These are phyloP conservation scores for Capronia epimyces DNA, from an alignment of 2,329 filamentous ascomycete species.

Conservation along the genomic window DNA sequence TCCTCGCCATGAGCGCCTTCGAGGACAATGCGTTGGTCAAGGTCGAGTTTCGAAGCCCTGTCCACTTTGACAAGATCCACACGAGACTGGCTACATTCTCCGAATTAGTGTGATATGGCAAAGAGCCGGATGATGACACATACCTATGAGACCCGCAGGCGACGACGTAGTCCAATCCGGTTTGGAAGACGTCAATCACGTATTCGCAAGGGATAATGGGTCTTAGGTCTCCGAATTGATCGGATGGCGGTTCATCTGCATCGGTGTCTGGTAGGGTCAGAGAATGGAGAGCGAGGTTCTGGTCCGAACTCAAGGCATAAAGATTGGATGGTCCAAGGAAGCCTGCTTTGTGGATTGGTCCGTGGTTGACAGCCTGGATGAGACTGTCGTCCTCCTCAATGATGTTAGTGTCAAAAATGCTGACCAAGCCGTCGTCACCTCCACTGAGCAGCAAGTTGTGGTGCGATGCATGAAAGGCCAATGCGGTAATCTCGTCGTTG, in stretches of 20 bases:
- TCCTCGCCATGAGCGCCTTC: slow-evolving; percentile 47
- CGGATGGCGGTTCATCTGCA: slow-evolving; percentile 45
- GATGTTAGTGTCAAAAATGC: slow-evolving; percentile 55
- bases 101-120: neutral
- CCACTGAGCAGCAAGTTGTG: slow-evolving; percentile 53
- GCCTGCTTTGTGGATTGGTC: slow-evolving; percentile 57
- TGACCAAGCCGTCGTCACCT: slow-evolving; percentile 59
- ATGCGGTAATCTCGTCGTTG: slow-evolving; percentile 57
- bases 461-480: slow-evolving; percentile 50
- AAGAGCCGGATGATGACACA: neutral
- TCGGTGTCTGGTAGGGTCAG: slow-evolving; percentile 38
- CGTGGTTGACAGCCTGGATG: slow-evolving; percentile 58
- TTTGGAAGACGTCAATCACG: slow-evolving; percentile 48
- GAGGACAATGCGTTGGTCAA: slow-evolving; percentile 39
- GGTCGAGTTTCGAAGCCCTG: slow-evolving; percentile 34
- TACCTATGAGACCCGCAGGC: slow-evolving; percentile 28
- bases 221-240: slow-evolving; percentile 53
- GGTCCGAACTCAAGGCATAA: slow-evolving; percentile 58
- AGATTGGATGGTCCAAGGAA: slow-evolving; percentile 51
- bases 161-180: slow-evolving; percentile 23
- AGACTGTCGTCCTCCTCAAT: slow-evolving; percentile 58
- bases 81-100: slow-evolving; percentile 20
- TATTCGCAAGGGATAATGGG: slow-evolving; percentile 54
- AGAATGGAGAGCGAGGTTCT: slow-evolving; percentile 55
- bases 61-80: slow-evolving; percentile 38